Conservation (phyloP, 2,329 filamentous ascomycete species). For the Colletotrichum orbiculare region DNA sequence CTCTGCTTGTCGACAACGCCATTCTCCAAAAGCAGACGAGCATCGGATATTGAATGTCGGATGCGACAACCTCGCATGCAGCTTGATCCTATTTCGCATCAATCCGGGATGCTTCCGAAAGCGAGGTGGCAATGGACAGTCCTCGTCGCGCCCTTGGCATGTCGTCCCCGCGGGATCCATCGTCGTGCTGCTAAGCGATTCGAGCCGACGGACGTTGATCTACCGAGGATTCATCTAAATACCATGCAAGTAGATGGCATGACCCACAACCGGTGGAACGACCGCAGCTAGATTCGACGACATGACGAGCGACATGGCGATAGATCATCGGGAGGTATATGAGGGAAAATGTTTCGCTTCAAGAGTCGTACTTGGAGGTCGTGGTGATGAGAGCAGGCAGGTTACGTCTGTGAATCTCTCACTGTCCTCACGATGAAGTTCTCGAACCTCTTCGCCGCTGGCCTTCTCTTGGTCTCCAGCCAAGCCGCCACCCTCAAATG, state of each 20-base stretch:
- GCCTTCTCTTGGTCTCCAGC: background rate
- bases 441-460: background rate
- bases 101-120: conserved; percentile 5
- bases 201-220: conserved; percentile 19
- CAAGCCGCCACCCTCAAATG: background rate
- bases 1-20: too few relatives aligned
- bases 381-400: background rate
- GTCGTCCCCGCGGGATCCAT: background rate
- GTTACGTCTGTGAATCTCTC: too few relatives aligned
- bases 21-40: too few relatives aligned
- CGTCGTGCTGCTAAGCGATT: conserved; percentile 4
- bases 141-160: conserved; percentile 3
- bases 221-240: background rate
- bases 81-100: conserved; percentile 3
- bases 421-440: background rate
- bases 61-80: background rate
- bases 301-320: background rate
- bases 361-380: background rate
- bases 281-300: background rate
- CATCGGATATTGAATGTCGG: background rate
- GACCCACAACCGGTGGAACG: background rate
- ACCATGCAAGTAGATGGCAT: conserved; percentile 7
- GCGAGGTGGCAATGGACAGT: conserved; percentile 13
- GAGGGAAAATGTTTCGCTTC: background rate
- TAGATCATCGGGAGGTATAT: background rate